phyloP scores from a whole-genome alignment of 805 yeast genomes.

The Teunomyces tritomae region DNA sequence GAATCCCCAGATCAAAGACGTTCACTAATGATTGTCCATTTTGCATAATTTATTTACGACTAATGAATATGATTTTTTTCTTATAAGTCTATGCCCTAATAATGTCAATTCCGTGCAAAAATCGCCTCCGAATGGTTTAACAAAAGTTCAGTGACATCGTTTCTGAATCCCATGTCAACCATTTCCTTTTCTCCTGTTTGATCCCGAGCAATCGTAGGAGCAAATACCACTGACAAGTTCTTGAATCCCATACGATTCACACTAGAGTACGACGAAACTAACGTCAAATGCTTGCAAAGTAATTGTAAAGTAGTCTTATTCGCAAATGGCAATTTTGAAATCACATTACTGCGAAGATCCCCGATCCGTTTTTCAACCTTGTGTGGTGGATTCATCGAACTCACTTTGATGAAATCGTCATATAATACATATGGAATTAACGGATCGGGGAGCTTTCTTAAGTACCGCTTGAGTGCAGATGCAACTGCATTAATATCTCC shows the following conservation, averaged over 20 bases:
- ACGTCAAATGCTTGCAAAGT: constrained; percentile 62
- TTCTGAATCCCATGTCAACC: constrained; percentile 77
- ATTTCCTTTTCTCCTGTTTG: constrained; percentile 77
- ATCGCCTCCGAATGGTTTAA: constrained; percentile 46
- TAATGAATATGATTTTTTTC: neutral
- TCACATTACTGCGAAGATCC: constrained; percentile 42
- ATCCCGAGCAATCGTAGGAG: constrained; percentile 87
- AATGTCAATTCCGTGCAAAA: constrained; percentile 17
- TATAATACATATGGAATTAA: constrained; percentile 70
- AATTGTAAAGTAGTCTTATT: constrained; percentile 57
- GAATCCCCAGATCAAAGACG: constrained; percentile 68
- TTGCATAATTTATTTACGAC: neutral
- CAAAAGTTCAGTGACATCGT: constrained; percentile 73
- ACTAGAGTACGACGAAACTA: constrained; percentile 51
- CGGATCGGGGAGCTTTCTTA: constrained; percentile 83
- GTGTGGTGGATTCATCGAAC: constrained; percentile 29
- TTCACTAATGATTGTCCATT: constrained; percentile 27
- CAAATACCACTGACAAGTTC: constrained; percentile 88
- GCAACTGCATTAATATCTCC: constrained; percentile 87
- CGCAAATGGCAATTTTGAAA: constrained; percentile 60
- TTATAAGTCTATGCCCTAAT: neutral
- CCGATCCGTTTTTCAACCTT: constrained; percentile 31
- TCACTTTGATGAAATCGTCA: constrained; percentile 59
- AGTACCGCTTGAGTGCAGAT: constrained; percentile 80
- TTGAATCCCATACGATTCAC: constrained; percentile 78